phyloP scores from a whole-genome alignment of 495 filamentous ascomycete species.

The Xylaria telfairii region DNA sequence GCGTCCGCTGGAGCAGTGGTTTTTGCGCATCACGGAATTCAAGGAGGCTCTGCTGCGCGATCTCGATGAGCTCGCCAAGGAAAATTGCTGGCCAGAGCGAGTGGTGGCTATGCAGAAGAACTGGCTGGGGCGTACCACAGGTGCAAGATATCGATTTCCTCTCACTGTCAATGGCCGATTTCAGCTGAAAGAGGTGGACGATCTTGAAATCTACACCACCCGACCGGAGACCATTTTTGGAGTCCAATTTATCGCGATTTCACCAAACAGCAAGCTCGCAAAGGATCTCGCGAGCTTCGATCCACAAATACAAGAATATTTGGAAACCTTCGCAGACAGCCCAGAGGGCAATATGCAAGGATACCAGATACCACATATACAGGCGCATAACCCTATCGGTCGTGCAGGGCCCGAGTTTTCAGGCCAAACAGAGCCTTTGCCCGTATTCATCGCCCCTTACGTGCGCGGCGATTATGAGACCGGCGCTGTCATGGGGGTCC shows the following conservation, averaged over 20 bases:
- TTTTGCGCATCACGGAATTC: slow-evolving; percentile 81
- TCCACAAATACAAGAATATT: slow-evolving; percentile 65
- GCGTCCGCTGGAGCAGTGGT: slow-evolving; percentile 84
- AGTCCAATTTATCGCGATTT: slow-evolving; percentile 83
- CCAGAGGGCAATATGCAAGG: slow-evolving; percentile 77
- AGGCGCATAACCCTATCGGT: slow-evolving; percentile 70
- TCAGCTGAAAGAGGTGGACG: slow-evolving; percentile 49
- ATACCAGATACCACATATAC: slow-evolving; percentile 65
- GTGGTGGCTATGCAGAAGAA: slow-evolving; percentile 86
- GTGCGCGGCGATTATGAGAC: slow-evolving; percentile 89
- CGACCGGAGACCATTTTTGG: slow-evolving; percentile 84
- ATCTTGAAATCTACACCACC: slow-evolving; percentile 75
- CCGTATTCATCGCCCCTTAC: slow-evolving; percentile 83
- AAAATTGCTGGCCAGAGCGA: slow-evolving; percentile 78
- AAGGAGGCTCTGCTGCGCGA: slow-evolving; percentile 75
- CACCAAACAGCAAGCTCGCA: slow-evolving; percentile 75
- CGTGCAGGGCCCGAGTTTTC: slow-evolving; percentile 50
- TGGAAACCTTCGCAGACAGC: slow-evolving; percentile 65
- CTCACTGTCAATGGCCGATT: slow-evolving; percentile 46
- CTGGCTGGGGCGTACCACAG: slow-evolving; percentile 82
- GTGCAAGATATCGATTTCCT: slow-evolving; percentile 74
- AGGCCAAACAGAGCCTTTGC: slow-evolving; percentile 54
- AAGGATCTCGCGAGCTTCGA: slow-evolving; percentile 63
- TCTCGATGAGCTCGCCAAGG: slow-evolving; percentile 65
- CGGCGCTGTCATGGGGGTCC: slow-evolving; percentile 91